Base-by-base conservation (phyloP, 2,329 filamentous ascomycete species). In the Colletotrichum australisinense region DNA sequence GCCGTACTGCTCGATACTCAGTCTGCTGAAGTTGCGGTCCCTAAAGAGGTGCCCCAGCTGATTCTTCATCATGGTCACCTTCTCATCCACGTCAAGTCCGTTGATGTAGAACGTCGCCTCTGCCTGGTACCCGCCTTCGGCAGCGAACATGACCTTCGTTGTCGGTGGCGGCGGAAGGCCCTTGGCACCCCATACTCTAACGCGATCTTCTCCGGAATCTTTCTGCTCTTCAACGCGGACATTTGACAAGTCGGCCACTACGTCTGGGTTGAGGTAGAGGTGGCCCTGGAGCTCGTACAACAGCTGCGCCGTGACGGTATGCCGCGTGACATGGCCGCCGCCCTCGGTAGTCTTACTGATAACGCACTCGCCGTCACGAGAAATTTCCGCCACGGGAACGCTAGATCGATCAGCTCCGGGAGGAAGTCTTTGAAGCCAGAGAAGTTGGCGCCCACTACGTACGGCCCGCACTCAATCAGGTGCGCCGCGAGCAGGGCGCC, bases 381-480 rank as follows among this genome's bases (percentile, higher is more conserved):
- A 82, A 22, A 90, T 81, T 67, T 89, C 87, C 0, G 84, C 87
- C 69, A 90, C 87, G 1, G 85, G 57, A 86, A 87, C 2, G 85
- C 83, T 42, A 86, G 82, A 66, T 86, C 77, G 2, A 78, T 67
- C 0, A 79, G 75, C 4, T 79, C 78, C 0, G 77, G 72, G 0
- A 80, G 60, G 38, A 81, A 78, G 1, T 79, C 75, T 2, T 80
- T 76, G 35, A 81, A 84, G 1, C 87, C 88, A 0, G 86, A 82
- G 72, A 88, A 89, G 69, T 90, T 89, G 0, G 81, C 85, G 0
- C 88, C 88, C 0, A 86, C 88, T 2, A 86, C 85, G 74, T 89
- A 89, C 0, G 85, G 81, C 3, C 83, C 85, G 76, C 86, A 88
- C 72, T 88, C 86, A 67, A 88, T 87, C n/a, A 88, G 77, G 78